Percentiles rank a stretch among this genome's conserved stretches.
Evolutionary conservation across 2,329 filamentous ascomycete genomes (phyloP).

Genomic region (Fusarium udum): DNA sequence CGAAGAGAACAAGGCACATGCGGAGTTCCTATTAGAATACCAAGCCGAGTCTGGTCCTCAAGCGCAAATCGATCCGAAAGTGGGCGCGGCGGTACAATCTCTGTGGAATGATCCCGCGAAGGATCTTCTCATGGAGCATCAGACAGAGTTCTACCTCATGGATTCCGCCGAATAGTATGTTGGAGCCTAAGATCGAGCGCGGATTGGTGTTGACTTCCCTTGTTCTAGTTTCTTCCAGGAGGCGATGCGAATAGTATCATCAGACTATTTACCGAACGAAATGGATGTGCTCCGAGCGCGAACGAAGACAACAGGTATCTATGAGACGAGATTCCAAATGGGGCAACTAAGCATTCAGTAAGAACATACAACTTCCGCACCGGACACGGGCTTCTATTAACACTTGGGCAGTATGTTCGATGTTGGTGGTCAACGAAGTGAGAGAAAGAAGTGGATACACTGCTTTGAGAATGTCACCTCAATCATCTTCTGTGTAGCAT

Average conservation of each 20-base stretch:
- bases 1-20: constrained; percentile 76
- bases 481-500: constrained; percentile 97
- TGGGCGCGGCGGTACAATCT: constrained; percentile 83
- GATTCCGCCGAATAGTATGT: constrained; percentile 97
- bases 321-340: constrained; percentile 99
- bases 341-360: constrained; percentile 98
- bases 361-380: constrained; percentile 49
- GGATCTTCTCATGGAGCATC: constrained; percentile 85
- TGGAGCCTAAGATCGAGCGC: neutral
- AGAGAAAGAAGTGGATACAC: constrained; percentile 99
- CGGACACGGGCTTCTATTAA: constrained; percentile 31
- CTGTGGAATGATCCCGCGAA: constrained; percentile 92
- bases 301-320: constrained; percentile 99
- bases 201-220: constrained; percentile 13
- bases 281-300: constrained; percentile 94
- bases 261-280: constrained; percentile 90
- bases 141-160: constrained; percentile 99
- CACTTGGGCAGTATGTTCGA: constrained; percentile 86
- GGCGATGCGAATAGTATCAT: constrained; percentile 81
- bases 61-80: constrained; percentile 80
- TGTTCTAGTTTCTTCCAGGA: constrained; percentile 89
- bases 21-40: constrained; percentile 86
- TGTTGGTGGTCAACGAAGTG: constrained; percentile 94
- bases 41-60: constrained; percentile 91
- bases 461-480: constrained; percentile 99